Conservation (phyloP, 371 early-diverging fungal genomes). For the Catenaria anguillulae region DNA sequence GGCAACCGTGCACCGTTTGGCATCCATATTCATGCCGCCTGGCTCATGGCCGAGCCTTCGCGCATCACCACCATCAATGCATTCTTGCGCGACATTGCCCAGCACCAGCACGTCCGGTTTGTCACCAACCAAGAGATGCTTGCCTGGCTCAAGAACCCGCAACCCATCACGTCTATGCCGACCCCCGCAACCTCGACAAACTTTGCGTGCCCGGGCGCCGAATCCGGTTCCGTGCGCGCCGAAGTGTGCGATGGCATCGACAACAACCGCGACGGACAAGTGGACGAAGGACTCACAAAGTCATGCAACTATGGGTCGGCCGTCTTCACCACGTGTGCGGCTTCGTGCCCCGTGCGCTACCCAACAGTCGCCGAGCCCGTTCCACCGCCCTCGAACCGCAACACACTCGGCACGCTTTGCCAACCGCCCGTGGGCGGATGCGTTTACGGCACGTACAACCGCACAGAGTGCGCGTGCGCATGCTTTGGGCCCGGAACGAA, state of each 20-base stretch:
- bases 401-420: neutral
- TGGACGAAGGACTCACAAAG: too few relatives aligned
- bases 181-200: neutral
- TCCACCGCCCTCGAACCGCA: neutral
- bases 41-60: neutral
- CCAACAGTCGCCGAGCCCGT: neutral
- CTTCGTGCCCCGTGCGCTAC: neutral
- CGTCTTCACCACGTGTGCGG: neutral
- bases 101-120: neutral
- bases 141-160: neutral
- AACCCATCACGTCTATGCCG: neutral
- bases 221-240: too few relatives aligned
- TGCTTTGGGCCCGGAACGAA: neutral
- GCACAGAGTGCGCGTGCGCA: neutral
- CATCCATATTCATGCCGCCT: slow-evolving; percentile 11
- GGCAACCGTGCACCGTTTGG: slow-evolving; percentile 18
- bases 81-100: neutral
- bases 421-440: neutral
- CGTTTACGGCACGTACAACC: neutral
- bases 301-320: neutral
- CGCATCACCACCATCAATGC: neutral
- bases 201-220: neutral
- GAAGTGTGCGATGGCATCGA: too few relatives aligned
- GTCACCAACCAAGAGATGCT: neutral
- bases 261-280: too few relatives aligned